Percentiles rank a stretch among this genome's conserved stretches.
These are phyloP conservation scores for Grosmannia penicillata DNA, from an alignment of 2,329 filamentous ascomycete species.

Conservation along the genomic window DNA sequence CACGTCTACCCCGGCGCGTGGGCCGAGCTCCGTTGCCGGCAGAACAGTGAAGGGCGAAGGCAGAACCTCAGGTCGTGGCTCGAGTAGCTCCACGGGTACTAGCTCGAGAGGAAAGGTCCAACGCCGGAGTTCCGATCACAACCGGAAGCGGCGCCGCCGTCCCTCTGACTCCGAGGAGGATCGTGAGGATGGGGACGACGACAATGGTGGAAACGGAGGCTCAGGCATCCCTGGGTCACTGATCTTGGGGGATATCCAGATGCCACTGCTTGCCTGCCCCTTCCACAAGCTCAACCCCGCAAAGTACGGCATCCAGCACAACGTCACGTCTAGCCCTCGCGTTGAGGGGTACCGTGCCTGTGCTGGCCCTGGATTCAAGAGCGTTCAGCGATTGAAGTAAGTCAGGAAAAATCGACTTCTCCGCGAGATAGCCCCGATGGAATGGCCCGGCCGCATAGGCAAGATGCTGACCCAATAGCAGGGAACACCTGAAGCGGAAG, in stretches of 20 bases:
- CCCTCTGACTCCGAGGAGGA: constrained; percentile 5
- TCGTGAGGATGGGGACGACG: constrained; percentile 10
- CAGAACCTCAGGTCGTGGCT: background rate
- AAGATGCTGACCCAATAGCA: constrained; percentile 1
- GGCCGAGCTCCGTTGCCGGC: background rate
- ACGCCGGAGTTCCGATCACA: constrained; percentile 3
- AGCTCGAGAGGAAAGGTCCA: background rate
- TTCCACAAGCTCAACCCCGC: constrained; percentile 14
- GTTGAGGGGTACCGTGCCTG: constrained; percentile 14
- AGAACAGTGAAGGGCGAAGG: background rate
- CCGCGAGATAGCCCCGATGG: too few relatives aligned
- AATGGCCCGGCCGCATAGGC: too few relatives aligned
- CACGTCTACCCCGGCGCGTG: background rate
- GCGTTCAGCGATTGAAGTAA: constrained; percentile 15
- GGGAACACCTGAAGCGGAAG: constrained; percentile 15
- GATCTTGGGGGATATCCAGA: background rate
- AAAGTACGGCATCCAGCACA: constrained; percentile 14
- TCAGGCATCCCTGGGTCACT: background rate
- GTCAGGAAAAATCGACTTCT: too few relatives aligned
- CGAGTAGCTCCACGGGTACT: background rate
- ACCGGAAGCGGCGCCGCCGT: constrained; percentile 11
- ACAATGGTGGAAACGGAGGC: constrained; percentile 6
- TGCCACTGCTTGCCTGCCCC: constrained; percentile 12
- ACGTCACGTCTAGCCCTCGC: constrained; percentile 2
- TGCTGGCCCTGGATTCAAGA: constrained; percentile 15